Evolutionary conservation across 129 eudicot species (phyloP).

Genomic region (Pseudognaphalium luteoalbum): DNA sequence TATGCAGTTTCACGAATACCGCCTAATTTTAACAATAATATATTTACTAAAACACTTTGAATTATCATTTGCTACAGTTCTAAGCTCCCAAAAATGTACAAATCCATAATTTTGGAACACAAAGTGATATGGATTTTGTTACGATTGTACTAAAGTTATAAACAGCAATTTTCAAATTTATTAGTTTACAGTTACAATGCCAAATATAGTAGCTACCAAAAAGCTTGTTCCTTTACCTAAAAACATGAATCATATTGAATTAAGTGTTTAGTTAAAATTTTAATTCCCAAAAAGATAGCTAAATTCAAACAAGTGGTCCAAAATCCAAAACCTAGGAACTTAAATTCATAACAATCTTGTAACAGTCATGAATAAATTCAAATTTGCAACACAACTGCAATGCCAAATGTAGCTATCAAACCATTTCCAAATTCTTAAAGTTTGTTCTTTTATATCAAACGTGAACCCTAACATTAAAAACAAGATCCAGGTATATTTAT

Average conservation of each 20-base stretch:
- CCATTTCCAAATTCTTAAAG: neutral
- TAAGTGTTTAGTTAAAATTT: neutral
- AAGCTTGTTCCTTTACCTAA: neutral
- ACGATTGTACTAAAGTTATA: neutral
- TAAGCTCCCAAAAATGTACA: neutral
- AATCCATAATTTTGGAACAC: slow-evolving; percentile 9
- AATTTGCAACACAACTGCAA: neutral
- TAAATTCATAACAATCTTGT: neutral
- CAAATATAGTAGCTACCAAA: neutral
- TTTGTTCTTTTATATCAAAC: neutral
- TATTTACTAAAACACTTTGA: neutral
- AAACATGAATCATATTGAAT: no score
- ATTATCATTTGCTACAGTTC: neutral
- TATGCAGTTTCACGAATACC: no score
- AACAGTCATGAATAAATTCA: neutral
- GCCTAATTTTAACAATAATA: no score
- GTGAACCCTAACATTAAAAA: slow-evolving; percentile 2
- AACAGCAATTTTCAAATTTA: neutral
- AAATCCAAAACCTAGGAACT: neutral
- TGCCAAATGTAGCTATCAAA: neutral
- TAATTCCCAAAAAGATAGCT: no score
- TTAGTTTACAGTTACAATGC: neutral
- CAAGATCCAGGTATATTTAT: no score
- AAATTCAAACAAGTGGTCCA: no score
- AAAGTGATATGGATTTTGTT: neutral